These are phyloP conservation scores for Allium sativum DNA, from an alignment of 106 monocot species.

Conservation along the genomic window DNA sequence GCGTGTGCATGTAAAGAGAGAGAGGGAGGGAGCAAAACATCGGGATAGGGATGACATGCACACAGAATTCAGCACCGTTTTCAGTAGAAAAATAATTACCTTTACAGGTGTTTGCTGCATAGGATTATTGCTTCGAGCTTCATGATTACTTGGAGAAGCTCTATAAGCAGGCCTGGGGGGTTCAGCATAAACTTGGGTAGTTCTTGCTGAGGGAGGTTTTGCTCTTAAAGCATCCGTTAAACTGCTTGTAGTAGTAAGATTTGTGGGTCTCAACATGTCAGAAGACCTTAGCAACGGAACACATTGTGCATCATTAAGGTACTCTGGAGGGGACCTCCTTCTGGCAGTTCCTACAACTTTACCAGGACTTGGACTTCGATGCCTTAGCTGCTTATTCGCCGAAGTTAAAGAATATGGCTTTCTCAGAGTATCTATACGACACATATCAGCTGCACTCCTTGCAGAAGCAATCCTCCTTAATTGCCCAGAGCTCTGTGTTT, in stretches of 20 bases:
- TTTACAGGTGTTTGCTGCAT: too few species aligned
- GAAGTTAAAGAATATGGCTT: constrained; percentile 28
- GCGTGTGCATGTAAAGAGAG: too few species aligned
- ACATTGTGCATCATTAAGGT: constrained; percentile 17
- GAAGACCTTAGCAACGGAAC: constrained; percentile 27
- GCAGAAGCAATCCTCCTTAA: constrained; percentile 40
- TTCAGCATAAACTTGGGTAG: constrained; percentile 26
- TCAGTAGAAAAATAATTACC: too few species aligned
- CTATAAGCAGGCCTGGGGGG: constrained; percentile 19
- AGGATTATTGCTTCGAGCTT: too few species aligned
- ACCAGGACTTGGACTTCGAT: constrained; percentile 70
- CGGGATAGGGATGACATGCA: too few species aligned
- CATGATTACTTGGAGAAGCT: constrained; percentile 21
- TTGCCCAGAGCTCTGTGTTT: constrained; percentile 17
- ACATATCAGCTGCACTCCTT: constrained; percentile 67
- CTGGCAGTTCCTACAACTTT: constrained; percentile 34
- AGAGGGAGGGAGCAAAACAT: too few species aligned
- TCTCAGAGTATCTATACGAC: constrained; percentile 37
- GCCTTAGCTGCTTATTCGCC: constrained; percentile 19
- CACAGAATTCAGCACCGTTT: too few species aligned
- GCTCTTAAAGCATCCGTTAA: constrained; percentile 37
- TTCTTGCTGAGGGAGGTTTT: constrained; percentile 20
- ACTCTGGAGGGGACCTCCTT: constrained; percentile 34
- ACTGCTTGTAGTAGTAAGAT: constrained; percentile 15
- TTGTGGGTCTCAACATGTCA: constrained; percentile 23